Evolutionary conservation across 345 rosid species (phyloP).

Genomic region (rapeseed (Brassica napus)): DNA sequence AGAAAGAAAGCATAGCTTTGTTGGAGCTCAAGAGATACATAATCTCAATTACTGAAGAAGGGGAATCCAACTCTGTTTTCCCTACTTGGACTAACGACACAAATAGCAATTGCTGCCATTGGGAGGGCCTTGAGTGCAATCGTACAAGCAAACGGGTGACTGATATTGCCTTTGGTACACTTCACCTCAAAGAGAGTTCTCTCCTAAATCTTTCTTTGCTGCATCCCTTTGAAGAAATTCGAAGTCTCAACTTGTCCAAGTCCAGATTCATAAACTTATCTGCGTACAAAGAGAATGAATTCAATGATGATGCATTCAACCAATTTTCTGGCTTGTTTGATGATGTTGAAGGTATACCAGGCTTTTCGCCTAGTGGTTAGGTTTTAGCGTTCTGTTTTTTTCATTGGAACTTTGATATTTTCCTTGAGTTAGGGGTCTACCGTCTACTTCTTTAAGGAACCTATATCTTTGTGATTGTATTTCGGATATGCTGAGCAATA

Average conservation of each 20-base stretch:
- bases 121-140: not conserved
- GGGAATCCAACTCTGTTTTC: not conserved
- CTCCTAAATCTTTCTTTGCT: not conserved
- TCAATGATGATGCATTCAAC: not conserved
- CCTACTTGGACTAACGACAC: not conserved
- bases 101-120: not conserved
- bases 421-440: not conserved
- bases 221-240: not conserved
- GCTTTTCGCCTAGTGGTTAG: not conserved
- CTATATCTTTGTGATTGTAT: not conserved
- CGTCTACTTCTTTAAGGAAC: not conserved
- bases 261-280: not conserved
- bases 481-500: not conserved
- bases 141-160: not conserved
- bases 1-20: not conserved
- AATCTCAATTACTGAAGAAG: not conserved
- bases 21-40: not conserved
- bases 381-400: not conserved
- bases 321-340: not conserved
- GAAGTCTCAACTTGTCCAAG: not conserved
- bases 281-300: not conserved
- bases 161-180: not conserved
- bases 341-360: not conserved
- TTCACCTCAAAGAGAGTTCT: not conserved
- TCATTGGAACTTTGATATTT: not conserved